These are phyloP conservation scores for Skeletonema potamos DNA, from an alignment of 108 stramenopile species.

Conservation along the genomic window DNA sequence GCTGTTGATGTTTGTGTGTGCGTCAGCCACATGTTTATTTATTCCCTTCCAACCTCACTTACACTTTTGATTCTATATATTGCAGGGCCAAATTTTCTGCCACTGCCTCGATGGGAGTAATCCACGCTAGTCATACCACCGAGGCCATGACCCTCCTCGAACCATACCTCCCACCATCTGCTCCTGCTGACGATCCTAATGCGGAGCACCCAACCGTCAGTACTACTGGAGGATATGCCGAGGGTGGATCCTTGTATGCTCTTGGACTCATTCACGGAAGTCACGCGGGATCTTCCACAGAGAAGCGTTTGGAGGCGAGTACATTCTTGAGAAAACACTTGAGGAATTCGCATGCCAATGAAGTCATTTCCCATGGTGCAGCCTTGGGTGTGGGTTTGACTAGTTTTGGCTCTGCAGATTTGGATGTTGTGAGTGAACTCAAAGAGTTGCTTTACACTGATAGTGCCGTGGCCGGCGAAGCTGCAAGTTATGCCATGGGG, in stretches of 20 bases:
- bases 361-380: conserved; percentile 97
- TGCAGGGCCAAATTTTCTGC: conserved; percentile 97
- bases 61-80: background rate
- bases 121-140: conserved; percentile 96
- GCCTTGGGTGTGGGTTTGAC: conserved; percentile 98
- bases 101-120: conserved; percentile 95
- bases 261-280: conserved; percentile 96
- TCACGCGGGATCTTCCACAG: conserved; percentile 76
- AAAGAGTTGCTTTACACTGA: conserved; percentile 94
- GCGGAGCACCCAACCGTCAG: conserved; percentile 59
- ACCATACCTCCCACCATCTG: conserved; percentile 94
- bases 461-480: conserved; percentile 98
- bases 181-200: conserved; percentile 47
- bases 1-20: background rate
- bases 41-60: background rate
- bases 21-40: no score
- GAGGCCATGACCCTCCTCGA: conserved; percentile 95
- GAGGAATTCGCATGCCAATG: conserved; percentile 86
- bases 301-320: conserved; percentile 82
- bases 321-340: conserved; percentile 77
- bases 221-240: conserved; percentile 88
- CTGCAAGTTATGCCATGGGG: conserved; percentile 97
- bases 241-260: conserved; percentile 96
- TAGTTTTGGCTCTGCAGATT: conserved; percentile 89
- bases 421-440: conserved; percentile 87